Evolutionary conservation across 2,329 filamentous ascomycete species (phyloP), one percentile per base, ranked within the genome.

Genomic region (Cercospora zeae-maydis): DNA sequence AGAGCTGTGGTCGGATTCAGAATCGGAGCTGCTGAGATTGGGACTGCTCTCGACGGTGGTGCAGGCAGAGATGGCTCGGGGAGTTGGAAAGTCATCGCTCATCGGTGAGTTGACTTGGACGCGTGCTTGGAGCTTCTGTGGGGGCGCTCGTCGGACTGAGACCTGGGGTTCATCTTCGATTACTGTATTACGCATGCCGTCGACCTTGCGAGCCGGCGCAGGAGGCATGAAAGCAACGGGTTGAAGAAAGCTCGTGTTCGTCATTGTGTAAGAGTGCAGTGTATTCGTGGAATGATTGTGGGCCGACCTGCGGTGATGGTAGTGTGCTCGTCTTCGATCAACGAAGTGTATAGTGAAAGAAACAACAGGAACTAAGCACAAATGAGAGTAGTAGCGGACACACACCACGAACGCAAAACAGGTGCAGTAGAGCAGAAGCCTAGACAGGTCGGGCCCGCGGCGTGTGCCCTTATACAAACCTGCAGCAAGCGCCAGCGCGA

Each of bases 1-100:
- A 4, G 74, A 75, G 52, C 72, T 73, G 13, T 67, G 63, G 49
- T 75, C 74, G 19, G 74, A 75, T 13, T 71, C 70, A 21, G 84
- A 85, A 42, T 86, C 83, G 61, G 87, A 80, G 72, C 85, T 82
- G 62, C 65, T 64, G 52, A 86, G 84, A 54, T 85, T 86, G 39
- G 86, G 80, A 72, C 88, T 82, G 73, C 86, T 87, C 75, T 69
- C 63, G 10, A 68, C 61, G 16, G 66, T 65, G 62, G 64, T 37
- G 63, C 60, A 60, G 61, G 62, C 49, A 3, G 63, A 51, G 58
- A 65, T 64, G 13, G 71, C 73, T 53, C 64, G 66, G 16, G 70
- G 72, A 19, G 71, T 74, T n/a, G 87, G 89, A 73, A 91, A 91
- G 74, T 91, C 80, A 60, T 83, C 81, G 70, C 78, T 78, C 69